phyloP scores from a whole-genome alignment of 495 filamentous ascomycete genomes.

The Neurospora sp. region DNA sequence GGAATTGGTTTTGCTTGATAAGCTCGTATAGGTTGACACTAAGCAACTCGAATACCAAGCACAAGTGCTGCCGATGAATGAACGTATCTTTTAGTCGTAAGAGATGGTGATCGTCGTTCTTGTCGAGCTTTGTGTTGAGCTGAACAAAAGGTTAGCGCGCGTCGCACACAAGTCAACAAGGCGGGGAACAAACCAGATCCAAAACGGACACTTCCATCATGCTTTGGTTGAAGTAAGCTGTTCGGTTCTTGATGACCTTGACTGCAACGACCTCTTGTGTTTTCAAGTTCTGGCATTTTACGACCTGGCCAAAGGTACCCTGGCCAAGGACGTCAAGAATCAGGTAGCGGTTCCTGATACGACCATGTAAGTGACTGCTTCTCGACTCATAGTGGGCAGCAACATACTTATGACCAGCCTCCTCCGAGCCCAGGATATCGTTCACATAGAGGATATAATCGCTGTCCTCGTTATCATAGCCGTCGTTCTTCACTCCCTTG shows the following conservation, averaged over 20 bases:
- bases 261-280: slow-evolving; percentile 98
- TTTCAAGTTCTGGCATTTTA: slow-evolving; percentile 98
- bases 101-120: slow-evolving; percentile 97
- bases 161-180: not conserved
- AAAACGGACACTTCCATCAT: slow-evolving; percentile 99
- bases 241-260: slow-evolving; percentile 98
- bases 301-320: slow-evolving; percentile 98
- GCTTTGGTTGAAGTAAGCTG: slow-evolving; percentile 99
- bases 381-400: not conserved
- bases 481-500: slow-evolving; percentile 98
- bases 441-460: slow-evolving; percentile 99
- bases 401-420: slow-evolving; percentile 88
- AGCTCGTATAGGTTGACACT: slow-evolving; percentile 98
- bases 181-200: slow-evolving; percentile 60
- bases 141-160: slow-evolving; percentile 25
- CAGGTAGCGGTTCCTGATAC: slow-evolving; percentile 82
- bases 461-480: slow-evolving; percentile 97
- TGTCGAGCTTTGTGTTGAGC: slow-evolving; percentile 97
- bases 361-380: not conserved
- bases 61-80: slow-evolving; percentile 95
- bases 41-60: slow-evolving; percentile 92
- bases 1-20: slow-evolving; percentile 99
- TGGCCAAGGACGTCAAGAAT: slow-evolving; percentile 97
- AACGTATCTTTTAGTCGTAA: slow-evolving; percentile 96
- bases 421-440: slow-evolving; percentile 95